Percentiles rank a stretch among this genome's conserved stretches.
Evolutionary conservation across 208 protist species (phyloP).

Genomic region (Trypanosomatidae sp.): DNA sequence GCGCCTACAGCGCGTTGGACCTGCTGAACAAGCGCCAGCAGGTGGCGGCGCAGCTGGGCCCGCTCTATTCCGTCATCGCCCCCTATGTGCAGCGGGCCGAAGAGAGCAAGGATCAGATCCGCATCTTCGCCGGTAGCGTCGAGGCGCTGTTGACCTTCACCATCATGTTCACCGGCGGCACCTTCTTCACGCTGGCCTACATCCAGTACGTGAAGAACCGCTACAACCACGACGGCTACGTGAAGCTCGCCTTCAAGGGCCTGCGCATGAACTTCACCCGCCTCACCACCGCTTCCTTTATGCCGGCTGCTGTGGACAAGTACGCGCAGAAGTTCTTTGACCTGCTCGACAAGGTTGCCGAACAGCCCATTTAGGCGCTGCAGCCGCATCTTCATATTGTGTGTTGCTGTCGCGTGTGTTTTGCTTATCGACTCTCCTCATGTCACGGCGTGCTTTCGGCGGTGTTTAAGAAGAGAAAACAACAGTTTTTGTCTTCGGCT

Average conservation of each 20-base stretch:
- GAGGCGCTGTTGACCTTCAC: constrained; percentile 73
- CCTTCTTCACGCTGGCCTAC: constrained; percentile 75
- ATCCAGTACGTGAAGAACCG: constrained; percentile 80
- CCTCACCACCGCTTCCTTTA: constrained; percentile 32
- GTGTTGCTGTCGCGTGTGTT: too few relatives aligned
- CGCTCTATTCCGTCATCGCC: constrained; percentile 27
- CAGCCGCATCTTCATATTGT: too few relatives aligned
- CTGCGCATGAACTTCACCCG: constrained; percentile 64
- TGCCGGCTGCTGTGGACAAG: constrained; percentile 48
- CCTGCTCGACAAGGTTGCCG: constrained; percentile 38
- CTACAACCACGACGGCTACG: constrained; percentile 66
- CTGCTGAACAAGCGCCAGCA: constrained; percentile 33
- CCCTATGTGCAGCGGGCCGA: constrained; percentile 47
- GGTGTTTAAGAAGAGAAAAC: too few relatives aligned
- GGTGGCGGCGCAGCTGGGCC: constrained; percentile 27
- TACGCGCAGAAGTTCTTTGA: constrained; percentile 73
- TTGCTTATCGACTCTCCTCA: too few relatives aligned
- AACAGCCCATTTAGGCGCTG: constrained; percentile 26
- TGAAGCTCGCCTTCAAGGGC: constrained; percentile 62
- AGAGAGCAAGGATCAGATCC: constrained; percentile 27
- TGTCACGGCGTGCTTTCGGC: neutral
- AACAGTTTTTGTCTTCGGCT: too few relatives aligned
- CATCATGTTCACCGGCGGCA: constrained; percentile 66
- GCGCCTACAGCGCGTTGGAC: constrained; percentile 50
- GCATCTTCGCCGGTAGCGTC: constrained; percentile 52